Percentiles rank a stretch among this genome's conserved stretches.
Conservation (phyloP, 371 early-diverging fungal species). For the Syncephalastrum racemosum region DNA sequence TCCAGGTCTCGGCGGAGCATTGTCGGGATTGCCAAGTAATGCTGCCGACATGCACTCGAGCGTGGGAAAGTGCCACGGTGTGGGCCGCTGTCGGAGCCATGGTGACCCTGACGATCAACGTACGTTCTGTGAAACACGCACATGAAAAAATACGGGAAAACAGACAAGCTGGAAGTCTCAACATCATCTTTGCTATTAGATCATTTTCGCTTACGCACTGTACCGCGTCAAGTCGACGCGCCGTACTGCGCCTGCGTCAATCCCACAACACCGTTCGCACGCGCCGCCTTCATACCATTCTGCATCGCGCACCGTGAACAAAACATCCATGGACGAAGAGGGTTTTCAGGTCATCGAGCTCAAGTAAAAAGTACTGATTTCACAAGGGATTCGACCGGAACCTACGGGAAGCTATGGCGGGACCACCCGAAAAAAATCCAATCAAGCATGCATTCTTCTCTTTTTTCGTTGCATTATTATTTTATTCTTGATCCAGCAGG, state of each 20-base stretch:
- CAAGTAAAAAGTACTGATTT: conserved; percentile 15
- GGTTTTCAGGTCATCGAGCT: conserved; percentile 31
- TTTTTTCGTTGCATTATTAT: conserved; percentile 2
- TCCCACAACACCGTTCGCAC: background rate
- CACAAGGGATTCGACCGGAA: background rate
- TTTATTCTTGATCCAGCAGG: background rate
- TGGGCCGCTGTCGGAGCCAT: conserved; percentile 21
- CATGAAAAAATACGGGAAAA: no score
- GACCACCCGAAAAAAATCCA: conserved; percentile 2
- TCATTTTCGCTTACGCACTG: conserved; percentile 22
- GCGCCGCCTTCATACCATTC: background rate
- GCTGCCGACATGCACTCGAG: conserved; percentile 10
- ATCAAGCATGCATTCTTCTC: background rate
- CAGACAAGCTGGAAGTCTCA: background rate
- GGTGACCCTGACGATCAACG: conserved; percentile 21
- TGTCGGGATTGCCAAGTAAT: conserved; percentile 3
- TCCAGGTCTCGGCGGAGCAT: background rate
- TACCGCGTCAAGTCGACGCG: conserved; percentile 19
- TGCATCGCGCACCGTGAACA: background rate
- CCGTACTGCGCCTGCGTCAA: conserved; percentile 8
- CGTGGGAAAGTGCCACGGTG: conserved; percentile 22
- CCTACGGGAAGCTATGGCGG: no score
- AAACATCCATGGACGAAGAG: conserved; percentile 19
- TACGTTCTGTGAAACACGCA: conserved; percentile 3
- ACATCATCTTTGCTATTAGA: conserved; percentile 5